phyloP scores from a whole-genome alignment of 345 rosid genomes.

The Aquilaria malaccensis region DNA sequence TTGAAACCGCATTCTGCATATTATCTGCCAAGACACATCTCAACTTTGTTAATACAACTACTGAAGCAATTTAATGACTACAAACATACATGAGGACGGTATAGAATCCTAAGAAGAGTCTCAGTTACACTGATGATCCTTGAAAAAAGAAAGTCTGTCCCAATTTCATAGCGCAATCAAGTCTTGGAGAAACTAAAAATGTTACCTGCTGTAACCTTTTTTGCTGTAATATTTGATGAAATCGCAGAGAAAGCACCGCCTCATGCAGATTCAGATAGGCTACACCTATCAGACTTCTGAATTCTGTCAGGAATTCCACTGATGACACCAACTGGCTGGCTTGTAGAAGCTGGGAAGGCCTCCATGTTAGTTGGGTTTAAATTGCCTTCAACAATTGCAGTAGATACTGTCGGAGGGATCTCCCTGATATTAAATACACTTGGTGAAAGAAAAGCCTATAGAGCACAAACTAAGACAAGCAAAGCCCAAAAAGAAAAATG shows the following conservation, averaged over 20 bases:
- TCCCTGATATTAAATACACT: constrained; percentile 35
- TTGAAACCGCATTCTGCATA: constrained; percentile 18
- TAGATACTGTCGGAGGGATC: constrained; percentile 57
- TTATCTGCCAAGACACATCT: too few species aligned
- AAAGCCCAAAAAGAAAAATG: background rate
- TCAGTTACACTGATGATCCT: too few species aligned
- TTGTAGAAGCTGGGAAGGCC: constrained; percentile 38
- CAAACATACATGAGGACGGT: too few species aligned
- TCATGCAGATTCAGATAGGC: constrained; percentile 5
- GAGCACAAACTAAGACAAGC: background rate
- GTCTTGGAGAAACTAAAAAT: background rate
- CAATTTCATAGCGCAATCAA: too few species aligned
- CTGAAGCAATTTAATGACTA: too few species aligned
- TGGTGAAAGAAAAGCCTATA: constrained; percentile 21
- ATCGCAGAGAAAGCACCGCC: constrained; percentile 22
- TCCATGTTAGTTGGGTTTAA: constrained; percentile 64
- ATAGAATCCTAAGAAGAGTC: too few species aligned
- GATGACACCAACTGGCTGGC: constrained; percentile 9
- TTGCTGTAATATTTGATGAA: constrained; percentile 21
- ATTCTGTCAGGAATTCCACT: constrained; percentile 12
- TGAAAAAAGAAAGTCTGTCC: too few species aligned
- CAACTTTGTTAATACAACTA: too few species aligned
- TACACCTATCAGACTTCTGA: constrained; percentile 21
- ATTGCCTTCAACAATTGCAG: constrained; percentile 72
- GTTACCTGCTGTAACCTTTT: constrained; percentile 27